Percentiles rank a stretch among this genome's conserved stretches.
Conservation (phyloP, 148 eudicot genomes). For the Hydrangea macrophylla region DNA sequence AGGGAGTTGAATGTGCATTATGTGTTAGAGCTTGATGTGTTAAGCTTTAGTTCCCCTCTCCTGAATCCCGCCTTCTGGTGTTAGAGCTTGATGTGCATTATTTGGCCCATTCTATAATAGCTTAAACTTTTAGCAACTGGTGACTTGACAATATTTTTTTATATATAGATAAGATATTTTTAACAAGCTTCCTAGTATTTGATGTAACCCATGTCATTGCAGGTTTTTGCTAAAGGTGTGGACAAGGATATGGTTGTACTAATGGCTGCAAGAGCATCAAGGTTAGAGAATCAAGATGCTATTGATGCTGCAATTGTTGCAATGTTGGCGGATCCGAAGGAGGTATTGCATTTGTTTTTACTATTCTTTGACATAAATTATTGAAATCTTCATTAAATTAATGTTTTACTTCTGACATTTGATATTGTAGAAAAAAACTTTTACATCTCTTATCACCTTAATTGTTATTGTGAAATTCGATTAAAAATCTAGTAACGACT, state of each 20-base stretch:
- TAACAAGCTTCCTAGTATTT: no score
- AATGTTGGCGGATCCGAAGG: constrained; percentile 48
- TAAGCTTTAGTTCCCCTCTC: no score
- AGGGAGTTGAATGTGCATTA: no score
- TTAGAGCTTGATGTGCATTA: no score
- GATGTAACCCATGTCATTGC: not conserved
- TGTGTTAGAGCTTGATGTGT: no score
- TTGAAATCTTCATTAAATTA: not conserved
- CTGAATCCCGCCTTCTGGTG: no score
- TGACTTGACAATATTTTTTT: no score
- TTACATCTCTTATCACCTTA: not conserved
- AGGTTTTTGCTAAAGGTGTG: constrained; percentile 44
- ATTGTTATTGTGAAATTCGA: not conserved
- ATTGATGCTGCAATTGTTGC: constrained; percentile 50
- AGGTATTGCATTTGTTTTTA: constrained; percentile 25
- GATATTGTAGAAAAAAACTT: not conserved
- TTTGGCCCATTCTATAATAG: no score
- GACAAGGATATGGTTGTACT: constrained; percentile 43
- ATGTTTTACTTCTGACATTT: not conserved
- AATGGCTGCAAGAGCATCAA: constrained; percentile 49
- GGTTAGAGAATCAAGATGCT: constrained; percentile 51
- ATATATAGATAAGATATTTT: no score
- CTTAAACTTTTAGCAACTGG: no score
- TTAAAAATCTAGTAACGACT: not conserved
- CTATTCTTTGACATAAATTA: not conserved